These are phyloP conservation scores for Xylaria curta DNA, from an alignment of 495 filamentous ascomycete genomes.

Conservation along the genomic window DNA sequence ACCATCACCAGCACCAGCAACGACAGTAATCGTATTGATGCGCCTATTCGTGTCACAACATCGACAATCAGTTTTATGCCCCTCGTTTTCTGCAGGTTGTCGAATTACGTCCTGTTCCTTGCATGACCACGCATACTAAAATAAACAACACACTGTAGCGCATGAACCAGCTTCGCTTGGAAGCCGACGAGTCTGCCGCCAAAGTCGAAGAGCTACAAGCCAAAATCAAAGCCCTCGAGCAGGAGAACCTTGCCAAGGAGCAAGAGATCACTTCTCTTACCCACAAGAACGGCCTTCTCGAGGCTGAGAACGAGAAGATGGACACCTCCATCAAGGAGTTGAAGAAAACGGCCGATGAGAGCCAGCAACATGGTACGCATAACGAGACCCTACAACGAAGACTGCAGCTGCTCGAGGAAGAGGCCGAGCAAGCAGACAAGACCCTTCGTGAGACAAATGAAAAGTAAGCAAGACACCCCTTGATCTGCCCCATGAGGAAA, in stretches of 20 bases:
- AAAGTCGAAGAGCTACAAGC: constrained; percentile 85
- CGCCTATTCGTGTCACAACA: not conserved
- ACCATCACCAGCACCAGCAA: constrained; percentile 41
- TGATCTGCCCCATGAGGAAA: not conserved
- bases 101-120: not conserved
- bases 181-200: constrained; percentile 80
- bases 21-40: not conserved
- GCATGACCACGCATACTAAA: constrained; percentile 27
- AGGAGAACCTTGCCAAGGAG: constrained; percentile 94
- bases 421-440: constrained; percentile 94
- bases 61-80: not conserved
- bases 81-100: not conserved
- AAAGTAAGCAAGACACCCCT: constrained; percentile 70
- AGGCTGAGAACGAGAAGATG: constrained; percentile 87
- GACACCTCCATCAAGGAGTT: constrained; percentile 76
- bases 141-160: constrained; percentile 59
- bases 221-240: constrained; percentile 88
- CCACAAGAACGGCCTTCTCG: constrained; percentile 90
- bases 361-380: constrained; percentile 76
- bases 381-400: constrained; percentile 89
- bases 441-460: constrained; percentile 95
- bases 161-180: constrained; percentile 90
- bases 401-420: constrained; percentile 94
- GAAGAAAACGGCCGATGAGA: constrained; percentile 78
- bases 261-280: constrained; percentile 95